These are phyloP conservation scores for Sphagnum contortum DNA, from an alignment of 225 moss, liverwort and hornwort species.

Conservation along the genomic window DNA sequence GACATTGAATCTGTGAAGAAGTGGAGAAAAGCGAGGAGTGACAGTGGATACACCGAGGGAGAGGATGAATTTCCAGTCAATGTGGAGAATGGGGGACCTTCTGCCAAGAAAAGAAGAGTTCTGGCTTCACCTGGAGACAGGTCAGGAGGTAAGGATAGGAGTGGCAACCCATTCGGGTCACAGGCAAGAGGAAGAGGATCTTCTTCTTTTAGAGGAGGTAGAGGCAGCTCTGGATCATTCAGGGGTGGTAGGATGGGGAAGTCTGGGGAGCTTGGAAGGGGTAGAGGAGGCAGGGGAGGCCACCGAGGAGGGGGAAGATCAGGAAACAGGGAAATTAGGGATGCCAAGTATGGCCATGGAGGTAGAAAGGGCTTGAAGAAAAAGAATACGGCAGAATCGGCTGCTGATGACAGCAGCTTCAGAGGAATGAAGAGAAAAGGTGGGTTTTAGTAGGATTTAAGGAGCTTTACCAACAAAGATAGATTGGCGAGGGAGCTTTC, in stretches of 20 bases:
- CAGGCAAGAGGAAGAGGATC: conserved; percentile 4
- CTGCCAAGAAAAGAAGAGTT: conserved; percentile 31
- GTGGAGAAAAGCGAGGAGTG: conserved; percentile 84
- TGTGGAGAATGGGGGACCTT: conserved; percentile 28
- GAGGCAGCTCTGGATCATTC: conserved; percentile 4
- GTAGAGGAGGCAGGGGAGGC: conserved; percentile 1
- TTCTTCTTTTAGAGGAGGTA: conserved; percentile 4
- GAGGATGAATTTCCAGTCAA: conserved; percentile 71
- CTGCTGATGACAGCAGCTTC: conserved; percentile 76
- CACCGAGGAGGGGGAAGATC: conserved; percentile 25
- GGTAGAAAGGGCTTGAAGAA: conserved; percentile 63
- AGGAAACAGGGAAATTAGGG: conserved; percentile 48
- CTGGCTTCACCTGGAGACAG: conserved; percentile 39
- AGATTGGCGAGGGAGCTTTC: no score
- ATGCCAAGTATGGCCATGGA: conserved; percentile 69
- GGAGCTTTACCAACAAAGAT: no score
- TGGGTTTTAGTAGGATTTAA: not conserved
- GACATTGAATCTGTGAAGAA: conserved; percentile 94
- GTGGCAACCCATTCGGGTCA: conserved; percentile 3
- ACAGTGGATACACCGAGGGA: conserved; percentile 63
- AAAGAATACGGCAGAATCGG: conserved; percentile 68
- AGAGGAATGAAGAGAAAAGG: conserved; percentile 26
- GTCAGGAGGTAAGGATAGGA: conserved; percentile 23
- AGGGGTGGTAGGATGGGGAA: conserved; percentile 11
- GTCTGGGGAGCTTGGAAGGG: not conserved